Evolutionary conservation across 2,329 filamentous ascomycete genomes (phyloP).

Genomic region (Bipolaris bicolor): DNA sequence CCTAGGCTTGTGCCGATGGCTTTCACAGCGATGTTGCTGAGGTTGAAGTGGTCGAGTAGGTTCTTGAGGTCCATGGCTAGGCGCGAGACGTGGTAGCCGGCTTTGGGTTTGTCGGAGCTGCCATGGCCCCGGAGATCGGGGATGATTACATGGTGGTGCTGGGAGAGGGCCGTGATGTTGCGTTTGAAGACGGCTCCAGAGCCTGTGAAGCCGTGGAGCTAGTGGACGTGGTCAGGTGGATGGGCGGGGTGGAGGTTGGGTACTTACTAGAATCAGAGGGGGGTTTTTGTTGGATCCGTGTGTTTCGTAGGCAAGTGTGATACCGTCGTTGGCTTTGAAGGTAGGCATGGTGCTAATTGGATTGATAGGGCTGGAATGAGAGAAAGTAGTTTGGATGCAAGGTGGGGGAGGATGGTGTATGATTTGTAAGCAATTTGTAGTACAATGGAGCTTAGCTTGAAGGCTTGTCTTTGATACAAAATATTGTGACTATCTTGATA

Average conservation of each 20-base stretch:
- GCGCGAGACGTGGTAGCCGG: constrained; percentile 37
- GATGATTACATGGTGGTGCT: constrained; percentile 19
- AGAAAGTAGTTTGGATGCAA: neutral
- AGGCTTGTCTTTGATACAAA: too few species aligned
- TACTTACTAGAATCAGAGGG: constrained; percentile 23
- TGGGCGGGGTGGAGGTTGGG: neutral
- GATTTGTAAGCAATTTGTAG: neutral
- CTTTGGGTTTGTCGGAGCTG: constrained; percentile 28
- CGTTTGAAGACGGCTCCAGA: constrained; percentile 29
- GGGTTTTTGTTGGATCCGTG: constrained; percentile 12
- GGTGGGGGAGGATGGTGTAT: neutral
- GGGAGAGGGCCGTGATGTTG: constrained; percentile 19
- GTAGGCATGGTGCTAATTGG: constrained; percentile 16
- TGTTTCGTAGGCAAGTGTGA: constrained; percentile 19
- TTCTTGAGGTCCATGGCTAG: constrained; percentile 36
- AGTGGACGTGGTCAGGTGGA: neutral
- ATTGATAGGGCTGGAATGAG: neutral
- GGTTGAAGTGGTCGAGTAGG: constrained; percentile 26
- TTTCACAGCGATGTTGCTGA: constrained; percentile 15
- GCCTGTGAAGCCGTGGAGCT: constrained; percentile 40
- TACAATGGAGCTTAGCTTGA: neutral
- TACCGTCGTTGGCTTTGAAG: constrained; percentile 24
- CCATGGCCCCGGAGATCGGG: constrained; percentile 39
- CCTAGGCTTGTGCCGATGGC: constrained; percentile 32
- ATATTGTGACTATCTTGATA: too few species aligned